phyloP scores from a whole-genome alignment of 2,329 filamentous ascomycete genomes.

The Stagonosporopsis chrysanthemi region DNA sequence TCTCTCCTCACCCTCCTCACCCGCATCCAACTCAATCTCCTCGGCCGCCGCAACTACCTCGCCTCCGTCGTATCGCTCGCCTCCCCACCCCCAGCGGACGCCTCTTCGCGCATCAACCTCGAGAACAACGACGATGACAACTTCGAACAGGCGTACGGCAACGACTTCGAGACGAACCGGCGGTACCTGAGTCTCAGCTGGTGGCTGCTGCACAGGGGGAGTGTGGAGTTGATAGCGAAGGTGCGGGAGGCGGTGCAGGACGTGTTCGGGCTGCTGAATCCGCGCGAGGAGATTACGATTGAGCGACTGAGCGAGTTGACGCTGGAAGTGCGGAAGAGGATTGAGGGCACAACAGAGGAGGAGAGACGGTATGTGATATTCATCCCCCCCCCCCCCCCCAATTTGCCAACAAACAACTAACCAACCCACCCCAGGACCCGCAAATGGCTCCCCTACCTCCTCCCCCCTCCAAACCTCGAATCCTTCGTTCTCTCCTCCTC shows the following conservation, averaged over 20 bases:
- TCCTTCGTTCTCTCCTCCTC: conserved; percentile 85
- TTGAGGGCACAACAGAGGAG: conserved; percentile 77
- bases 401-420: conserved; percentile 17
- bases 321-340: conserved; percentile 79
- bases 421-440: conserved; percentile 51
- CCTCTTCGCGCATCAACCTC: conserved; percentile 79
- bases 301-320: conserved; percentile 81
- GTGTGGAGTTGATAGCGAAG: conserved; percentile 79
- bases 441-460: conserved; percentile 83
- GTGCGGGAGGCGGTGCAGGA: conserved; percentile 88
- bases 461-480: conserved; percentile 81
- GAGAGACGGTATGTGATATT: conserved; percentile 60
- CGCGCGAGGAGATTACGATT: conserved; percentile 85
- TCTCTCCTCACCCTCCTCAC: conserved; percentile 90
- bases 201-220: conserved; percentile 95
- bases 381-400: no score
- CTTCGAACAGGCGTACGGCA: conserved; percentile 80
- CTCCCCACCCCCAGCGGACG: conserved; percentile 67
- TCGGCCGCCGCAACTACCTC: conserved; percentile 92
- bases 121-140: conserved; percentile 94
- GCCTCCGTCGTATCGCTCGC: conserved; percentile 94
- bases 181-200: conserved; percentile 96
- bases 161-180: conserved; percentile 94
- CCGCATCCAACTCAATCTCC: conserved; percentile 92
- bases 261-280: conserved; percentile 87